These are phyloP conservation scores for Boletus albobrunnescens DNA, from an alignment of 1,284 basidiomycete species.

Conservation along the genomic window DNA sequence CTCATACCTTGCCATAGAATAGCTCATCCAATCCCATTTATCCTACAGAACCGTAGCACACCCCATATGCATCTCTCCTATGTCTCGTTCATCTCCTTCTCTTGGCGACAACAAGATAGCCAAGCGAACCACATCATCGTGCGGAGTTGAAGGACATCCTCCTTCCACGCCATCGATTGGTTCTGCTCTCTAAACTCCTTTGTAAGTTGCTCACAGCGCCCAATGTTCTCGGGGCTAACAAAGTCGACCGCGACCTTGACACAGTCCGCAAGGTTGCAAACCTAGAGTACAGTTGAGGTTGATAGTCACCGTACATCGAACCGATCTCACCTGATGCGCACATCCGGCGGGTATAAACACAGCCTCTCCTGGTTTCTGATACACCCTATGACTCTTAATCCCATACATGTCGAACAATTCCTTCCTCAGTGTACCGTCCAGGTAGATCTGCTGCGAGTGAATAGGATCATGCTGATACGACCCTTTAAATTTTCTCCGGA, in stretches of 20 bases:
- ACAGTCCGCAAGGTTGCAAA: slow-evolving; percentile 84
- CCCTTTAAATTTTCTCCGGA: slow-evolving; percentile 56
- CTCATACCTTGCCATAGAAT: slow-evolving; percentile 26
- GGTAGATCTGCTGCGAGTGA: slow-evolving; percentile 85
- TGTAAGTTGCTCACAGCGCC: slow-evolving; percentile 78
- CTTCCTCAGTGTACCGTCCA: slow-evolving; percentile 67
- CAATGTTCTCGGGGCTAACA: slow-evolving; percentile 89
- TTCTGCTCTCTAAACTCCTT: slow-evolving; percentile 89
- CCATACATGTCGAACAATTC: slow-evolving; percentile 66
- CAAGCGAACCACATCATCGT: slow-evolving; percentile 94
- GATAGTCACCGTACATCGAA: not conserved
- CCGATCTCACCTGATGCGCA: slow-evolving; percentile 77
- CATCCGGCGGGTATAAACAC: slow-evolving; percentile 96
- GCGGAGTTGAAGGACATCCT: slow-evolving; percentile 87
- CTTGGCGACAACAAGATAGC: slow-evolving; percentile 60
- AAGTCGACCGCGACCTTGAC: slow-evolving; percentile 97
- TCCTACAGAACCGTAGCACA: slow-evolving; percentile 22
- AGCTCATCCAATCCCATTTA: slow-evolving; percentile 12
- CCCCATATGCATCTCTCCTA: slow-evolving; percentile 3
- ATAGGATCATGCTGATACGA: slow-evolving; percentile 75
- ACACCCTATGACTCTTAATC: slow-evolving; percentile 78
- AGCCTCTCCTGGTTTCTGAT: slow-evolving; percentile 89
- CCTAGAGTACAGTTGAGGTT: slow-evolving; percentile 38
- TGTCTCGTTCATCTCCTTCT: slow-evolving; percentile 41
- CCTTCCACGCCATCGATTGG: slow-evolving; percentile 84